Percentiles rank a stretch among this genome's conserved stretches.
These are phyloP conservation scores for Geotrichum fermentans DNA, from an alignment of 1,139 yeast genomes.

Conservation along the genomic window DNA sequence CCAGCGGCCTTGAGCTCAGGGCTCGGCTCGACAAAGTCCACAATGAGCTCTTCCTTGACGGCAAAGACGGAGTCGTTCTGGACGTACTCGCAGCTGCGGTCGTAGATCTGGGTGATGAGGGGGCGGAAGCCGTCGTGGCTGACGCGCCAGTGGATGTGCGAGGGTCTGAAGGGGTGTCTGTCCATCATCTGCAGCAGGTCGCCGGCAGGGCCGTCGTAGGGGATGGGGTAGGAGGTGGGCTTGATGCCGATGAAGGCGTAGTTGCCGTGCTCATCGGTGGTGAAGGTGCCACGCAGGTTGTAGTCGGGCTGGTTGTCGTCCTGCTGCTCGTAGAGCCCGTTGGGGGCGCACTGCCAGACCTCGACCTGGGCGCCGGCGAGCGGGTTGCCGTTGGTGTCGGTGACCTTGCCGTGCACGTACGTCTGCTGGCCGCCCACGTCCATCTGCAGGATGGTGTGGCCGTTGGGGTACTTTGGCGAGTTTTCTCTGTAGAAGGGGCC, in stretches of 20 bases:
- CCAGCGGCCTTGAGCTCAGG: constrained; percentile 1
- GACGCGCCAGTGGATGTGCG: constrained; percentile 40
- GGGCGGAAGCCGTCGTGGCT: constrained; percentile 33
- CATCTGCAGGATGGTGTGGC: constrained; percentile 35
- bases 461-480: constrained; percentile 35
- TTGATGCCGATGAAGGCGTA: constrained; percentile 35
- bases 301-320: constrained; percentile 39
- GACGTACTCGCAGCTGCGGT: constrained; percentile 31
- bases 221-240: constrained; percentile 42
- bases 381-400: constrained; percentile 36
- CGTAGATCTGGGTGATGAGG: constrained; percentile 36
- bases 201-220: constrained; percentile 45
- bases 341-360: constrained; percentile 42
- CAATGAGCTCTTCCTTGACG: constrained; percentile 36
- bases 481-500: constrained; percentile 37
- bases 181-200: constrained; percentile 35
- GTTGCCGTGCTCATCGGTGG: constrained; percentile 35
- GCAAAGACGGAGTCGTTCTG: constrained; percentile 37
- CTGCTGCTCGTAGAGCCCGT: constrained; percentile 42
- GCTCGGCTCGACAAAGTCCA: constrained; percentile 27
- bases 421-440: constrained; percentile 37
- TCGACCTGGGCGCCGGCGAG: constrained; percentile 36
- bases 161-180: constrained; percentile 41
- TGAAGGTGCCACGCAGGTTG: constrained; percentile 37
- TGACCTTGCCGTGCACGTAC: constrained; percentile 32